Conservation (phyloP, 2,329 filamentous ascomycete species). For the Lojkania enalia region DNA sequence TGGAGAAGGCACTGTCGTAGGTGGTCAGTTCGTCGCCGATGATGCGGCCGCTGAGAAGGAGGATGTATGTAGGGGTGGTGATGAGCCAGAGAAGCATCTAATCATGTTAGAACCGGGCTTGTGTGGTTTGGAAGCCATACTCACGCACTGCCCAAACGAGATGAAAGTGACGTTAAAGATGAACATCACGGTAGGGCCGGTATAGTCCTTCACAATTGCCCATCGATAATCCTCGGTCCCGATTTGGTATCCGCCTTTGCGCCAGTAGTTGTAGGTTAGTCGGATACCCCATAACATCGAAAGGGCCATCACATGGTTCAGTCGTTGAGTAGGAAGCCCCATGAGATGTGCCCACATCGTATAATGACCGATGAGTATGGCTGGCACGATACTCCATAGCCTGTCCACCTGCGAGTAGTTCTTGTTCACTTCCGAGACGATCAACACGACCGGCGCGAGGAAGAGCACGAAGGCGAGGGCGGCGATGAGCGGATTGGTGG, state of each 20-base stretch:
- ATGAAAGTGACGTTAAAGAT: conserved; percentile 91
- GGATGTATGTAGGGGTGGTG: conserved; percentile 79
- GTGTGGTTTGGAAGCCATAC: conserved; percentile 14
- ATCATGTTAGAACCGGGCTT: conserved; percentile 9
- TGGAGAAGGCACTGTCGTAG: conserved; percentile 62
- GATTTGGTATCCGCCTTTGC: conserved; percentile 85
- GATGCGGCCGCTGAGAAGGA: conserved; percentile 72
- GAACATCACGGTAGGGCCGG: conserved; percentile 71
- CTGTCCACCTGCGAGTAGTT: conserved; percentile 99
- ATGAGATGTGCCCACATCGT: conserved; percentile 78
- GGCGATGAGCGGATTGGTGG: conserved; percentile 83
- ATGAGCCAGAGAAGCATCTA: conserved; percentile 77
- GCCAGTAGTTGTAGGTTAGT: conserved; percentile 95
- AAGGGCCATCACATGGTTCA: conserved; percentile 74
- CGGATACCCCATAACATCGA: conserved; percentile 83
- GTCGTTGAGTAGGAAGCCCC: conserved; percentile 67
- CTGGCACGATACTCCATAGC: conserved; percentile 86
- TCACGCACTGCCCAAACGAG: conserved; percentile 69
- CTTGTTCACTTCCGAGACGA: conserved; percentile 80
- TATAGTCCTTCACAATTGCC: conserved; percentile 70
- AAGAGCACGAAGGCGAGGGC: conserved; percentile 72
- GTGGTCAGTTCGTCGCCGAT: conserved; percentile 53
- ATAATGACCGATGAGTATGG: conserved; percentile 84
- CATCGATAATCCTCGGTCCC: conserved; percentile 97
- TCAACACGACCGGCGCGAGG: conserved; percentile 71